These are phyloP conservation scores for Vigna unguiculata DNA, from an alignment of 306 rosid genomes.

Conservation along the genomic window DNA sequence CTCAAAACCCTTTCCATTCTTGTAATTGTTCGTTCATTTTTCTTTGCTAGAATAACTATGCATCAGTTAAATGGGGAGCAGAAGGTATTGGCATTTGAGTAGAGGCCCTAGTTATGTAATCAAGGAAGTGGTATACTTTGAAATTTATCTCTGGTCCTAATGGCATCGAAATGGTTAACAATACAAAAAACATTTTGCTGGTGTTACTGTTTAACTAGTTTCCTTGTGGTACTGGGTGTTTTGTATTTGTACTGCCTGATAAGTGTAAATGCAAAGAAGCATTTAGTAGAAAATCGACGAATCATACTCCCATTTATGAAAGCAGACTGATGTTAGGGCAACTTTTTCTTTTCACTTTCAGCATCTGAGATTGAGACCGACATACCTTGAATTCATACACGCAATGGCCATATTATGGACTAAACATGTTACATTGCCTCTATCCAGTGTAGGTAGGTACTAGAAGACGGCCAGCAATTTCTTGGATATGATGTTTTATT, in stretches of 20 bases:
- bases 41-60: not conserved
- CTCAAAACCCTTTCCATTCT: not conserved
- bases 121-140: not conserved
- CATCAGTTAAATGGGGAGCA: not conserved
- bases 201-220: not conserved
- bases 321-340: constrained; percentile 27
- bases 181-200: not conserved
- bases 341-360: constrained; percentile 51
- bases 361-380: not conserved
- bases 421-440: not conserved
- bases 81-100: not conserved
- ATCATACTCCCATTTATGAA: constrained; percentile 36
- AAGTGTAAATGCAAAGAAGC: constrained; percentile 44
- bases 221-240: constrained; percentile 38
- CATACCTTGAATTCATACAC: not conserved
- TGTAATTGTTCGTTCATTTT: constrained; percentile 4
- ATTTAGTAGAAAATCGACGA: constrained; percentile 33
- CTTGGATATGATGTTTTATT: not conserved
- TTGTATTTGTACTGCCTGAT: constrained; percentile 33
- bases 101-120: not conserved
- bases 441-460: not conserved
- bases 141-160: not conserved
- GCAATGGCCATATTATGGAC: constrained; percentile 1
- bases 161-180: not conserved
- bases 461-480: not conserved